These are phyloP conservation scores for Serendipita indica DNA, from an alignment of 768 basidiomycete genomes.

Conservation along the genomic window DNA sequence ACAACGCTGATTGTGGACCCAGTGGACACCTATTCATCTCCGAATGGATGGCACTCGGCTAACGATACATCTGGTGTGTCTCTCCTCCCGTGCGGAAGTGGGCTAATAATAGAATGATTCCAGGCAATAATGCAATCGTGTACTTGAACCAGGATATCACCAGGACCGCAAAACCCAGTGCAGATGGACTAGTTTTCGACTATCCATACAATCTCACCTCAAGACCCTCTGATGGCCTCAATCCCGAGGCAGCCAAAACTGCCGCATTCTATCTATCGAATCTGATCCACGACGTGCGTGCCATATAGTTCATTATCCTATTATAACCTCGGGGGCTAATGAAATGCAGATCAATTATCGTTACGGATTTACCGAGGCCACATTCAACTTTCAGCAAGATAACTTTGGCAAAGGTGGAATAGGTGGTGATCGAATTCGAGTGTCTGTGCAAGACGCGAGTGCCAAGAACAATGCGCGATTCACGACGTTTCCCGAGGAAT, in stretches of 20 bases:
- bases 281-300: not conserved
- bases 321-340: not conserved
- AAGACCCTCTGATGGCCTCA: not conserved
- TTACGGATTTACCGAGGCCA: not conserved
- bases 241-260: not conserved
- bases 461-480: conserved; percentile 19
- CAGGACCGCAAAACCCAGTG: not conserved
- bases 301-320: not conserved
- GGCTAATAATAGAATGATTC: not conserved
- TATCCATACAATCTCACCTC: not conserved
- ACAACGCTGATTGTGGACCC: not conserved
- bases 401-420: conserved; percentile 13
- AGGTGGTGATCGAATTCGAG: conserved; percentile 25
- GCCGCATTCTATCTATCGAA: not conserved
- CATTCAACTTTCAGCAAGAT: not conserved
- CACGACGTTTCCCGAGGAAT: conserved; percentile 25
- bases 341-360: not conserved
- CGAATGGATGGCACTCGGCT: conserved; percentile 28
- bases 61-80: conserved; percentile 16
- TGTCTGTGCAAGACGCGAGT: conserved; percentile 23
- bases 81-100: not conserved
- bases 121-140: not conserved
- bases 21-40: conserved; percentile 24
- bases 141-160: not conserved
- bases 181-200: not conserved